Percentiles rank a stretch among this genome's conserved stretches.
Conservation (phyloP, 192 early-diverging fungal species). For the Coemansia sp. region DNA sequence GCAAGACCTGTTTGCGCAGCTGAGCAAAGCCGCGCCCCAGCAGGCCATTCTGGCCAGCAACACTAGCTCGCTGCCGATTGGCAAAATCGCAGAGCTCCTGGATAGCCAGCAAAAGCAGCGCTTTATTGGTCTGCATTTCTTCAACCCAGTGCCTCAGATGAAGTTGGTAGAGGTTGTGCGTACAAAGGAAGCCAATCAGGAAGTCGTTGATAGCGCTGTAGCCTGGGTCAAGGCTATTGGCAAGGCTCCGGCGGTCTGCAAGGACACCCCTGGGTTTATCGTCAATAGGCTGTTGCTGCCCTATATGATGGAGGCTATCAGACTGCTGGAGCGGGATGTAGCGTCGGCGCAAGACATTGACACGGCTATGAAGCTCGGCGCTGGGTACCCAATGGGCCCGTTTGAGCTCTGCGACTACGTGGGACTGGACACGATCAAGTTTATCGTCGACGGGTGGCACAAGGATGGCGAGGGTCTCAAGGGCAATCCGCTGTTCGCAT, state of each 20-base stretch:
- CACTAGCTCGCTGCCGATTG: slow-evolving; percentile 88
- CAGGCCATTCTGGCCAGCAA: slow-evolving; percentile 84
- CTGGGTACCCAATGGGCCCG: slow-evolving; percentile 96
- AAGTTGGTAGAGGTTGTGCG: slow-evolving; percentile 93
- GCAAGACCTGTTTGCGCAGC: slow-evolving; percentile 71
- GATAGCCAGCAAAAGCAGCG: slow-evolving; percentile 51
- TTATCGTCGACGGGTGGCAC: slow-evolving; percentile 94
- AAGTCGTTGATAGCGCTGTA: slow-evolving; percentile 63
- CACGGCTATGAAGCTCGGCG: slow-evolving; percentile 95
- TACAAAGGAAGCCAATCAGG: slow-evolving; percentile 60
- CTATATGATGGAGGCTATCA: slow-evolving; percentile 94
- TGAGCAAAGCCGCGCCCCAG: slow-evolving; percentile 71
- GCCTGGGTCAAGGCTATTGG: slow-evolving; percentile 72
- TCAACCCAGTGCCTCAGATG: slow-evolving; percentile 99
- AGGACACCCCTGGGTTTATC: slow-evolving; percentile 96
- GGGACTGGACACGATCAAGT: slow-evolving; percentile 94
- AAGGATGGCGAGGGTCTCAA: slow-evolving; percentile 74
- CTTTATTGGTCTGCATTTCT: slow-evolving; percentile 92
- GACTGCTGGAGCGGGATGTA: slow-evolving; percentile 87
- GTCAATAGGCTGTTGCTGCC: slow-evolving; percentile 96
- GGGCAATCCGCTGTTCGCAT: slow-evolving; percentile 68
- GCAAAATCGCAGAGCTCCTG: slow-evolving; percentile 71
- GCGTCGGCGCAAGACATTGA: slow-evolving; percentile 85
- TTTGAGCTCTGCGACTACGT: slow-evolving; percentile 60
- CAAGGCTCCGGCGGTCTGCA: slow-evolving; percentile 90